Base-by-base conservation (phyloP, 1,284 basidiomycete species). In the Sanguinoderma infundibulare region DNA sequence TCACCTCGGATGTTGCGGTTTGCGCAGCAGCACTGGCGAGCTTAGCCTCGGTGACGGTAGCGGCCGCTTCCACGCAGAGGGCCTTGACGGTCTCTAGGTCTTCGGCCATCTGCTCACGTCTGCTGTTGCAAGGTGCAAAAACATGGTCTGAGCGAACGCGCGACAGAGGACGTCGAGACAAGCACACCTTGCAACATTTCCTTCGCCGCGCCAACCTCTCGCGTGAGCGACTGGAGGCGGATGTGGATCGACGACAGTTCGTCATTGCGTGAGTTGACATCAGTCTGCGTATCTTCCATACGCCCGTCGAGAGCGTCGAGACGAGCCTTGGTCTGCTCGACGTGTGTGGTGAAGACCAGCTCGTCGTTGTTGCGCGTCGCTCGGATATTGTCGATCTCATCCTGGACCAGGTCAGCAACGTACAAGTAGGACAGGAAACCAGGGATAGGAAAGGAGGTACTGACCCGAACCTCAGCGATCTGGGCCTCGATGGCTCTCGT, bases 21-120 rank as follows among this genome's bases (percentile, higher is more conserved):
- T 78, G 57, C 17, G 70, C 73, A 47, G 77, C 72, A 3, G 55
- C 52, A 15, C n/a, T 51, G 10, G 53, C 65, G 15, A 53, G 54
- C 28, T 58, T 63, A 10, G 55, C 73, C 62, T 75, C 69, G 1
- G 69, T 67, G 34, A 71, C 68, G 6, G 66, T 66, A 51, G 70
- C 69, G 32, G 78, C 60, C 5, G 72, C 75, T 49, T 79, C 74
- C 2, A 50, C 51, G 42, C 74, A 76, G 0, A 69, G 73, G 0
- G 63, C 67, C 17, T 71, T 72, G 57, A 78, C 65, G 2, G 67
- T 68, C 5, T 73, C 73, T 46, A 78, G 68, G 56, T 72, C 74
- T 30, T 63, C 62, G 28, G 68, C 70, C 62, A 79, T 71, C 42
- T 76, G 75, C 46, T 64, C 69, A 72, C 4, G 70, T 65, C 34